Conservation (phyloP, 1,284 basidiomycete species). For the Ceratobasidium sp. region DNA sequence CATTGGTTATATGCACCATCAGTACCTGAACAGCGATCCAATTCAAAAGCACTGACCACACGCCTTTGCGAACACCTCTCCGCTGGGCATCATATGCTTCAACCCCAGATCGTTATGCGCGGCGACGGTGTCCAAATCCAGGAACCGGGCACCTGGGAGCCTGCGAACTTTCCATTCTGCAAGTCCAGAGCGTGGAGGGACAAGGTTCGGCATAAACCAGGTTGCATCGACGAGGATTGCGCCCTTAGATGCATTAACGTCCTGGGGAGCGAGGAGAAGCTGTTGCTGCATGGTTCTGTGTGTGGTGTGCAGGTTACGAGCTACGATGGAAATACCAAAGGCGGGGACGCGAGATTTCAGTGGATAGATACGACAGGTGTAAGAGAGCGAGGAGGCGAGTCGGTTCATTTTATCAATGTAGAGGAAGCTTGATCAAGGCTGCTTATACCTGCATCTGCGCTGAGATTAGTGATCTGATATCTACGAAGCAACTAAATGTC, state of each 20-base stretch:
- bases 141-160: constrained; percentile 80
- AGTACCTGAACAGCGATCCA: neutral
- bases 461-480: constrained; percentile 36
- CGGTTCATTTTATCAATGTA: constrained; percentile 41
- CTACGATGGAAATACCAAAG: neutral
- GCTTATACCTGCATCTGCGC: constrained; percentile 33
- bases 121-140: constrained; percentile 87
- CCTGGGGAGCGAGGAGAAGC: constrained; percentile 40
- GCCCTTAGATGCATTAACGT: constrained; percentile 50
- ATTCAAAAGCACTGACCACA: constrained; percentile 70
- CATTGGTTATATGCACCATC: neutral
- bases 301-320: constrained; percentile 26
- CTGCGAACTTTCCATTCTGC: constrained; percentile 62
- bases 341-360: constrained; percentile 1
- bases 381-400: constrained; percentile 1
- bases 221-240: constrained; percentile 78
- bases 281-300: constrained; percentile 33
- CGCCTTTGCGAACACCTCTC: constrained; percentile 79
- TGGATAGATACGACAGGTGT: neutral
- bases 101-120: constrained; percentile 76
- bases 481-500: constrained; percentile 5
- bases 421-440: neutral
- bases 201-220: constrained; percentile 90
- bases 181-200: constrained; percentile 77
- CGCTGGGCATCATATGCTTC: constrained; percentile 93